A percentile compares a stretch with the other conserved stretches of the same genome.
phyloP scores from a whole-genome alignment of 495 filamentous ascomycete species.

The Aspergillus asperescens region DNA sequence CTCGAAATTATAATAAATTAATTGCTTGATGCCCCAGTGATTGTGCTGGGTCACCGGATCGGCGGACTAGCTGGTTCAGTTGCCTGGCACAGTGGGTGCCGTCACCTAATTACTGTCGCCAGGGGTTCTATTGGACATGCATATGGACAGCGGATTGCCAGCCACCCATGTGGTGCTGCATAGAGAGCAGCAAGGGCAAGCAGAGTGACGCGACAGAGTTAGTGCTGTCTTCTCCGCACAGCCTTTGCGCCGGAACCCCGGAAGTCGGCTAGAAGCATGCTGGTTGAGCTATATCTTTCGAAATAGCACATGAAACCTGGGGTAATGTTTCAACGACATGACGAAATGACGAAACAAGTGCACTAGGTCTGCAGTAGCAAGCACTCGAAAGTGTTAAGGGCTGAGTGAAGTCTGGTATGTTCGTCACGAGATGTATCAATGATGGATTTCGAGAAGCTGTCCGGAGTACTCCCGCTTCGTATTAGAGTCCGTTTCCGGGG shows the following conservation, averaged over 20 bases:
- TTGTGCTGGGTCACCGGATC: not conserved
- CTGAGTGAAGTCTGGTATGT: not conserved
- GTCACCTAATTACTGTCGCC: too few species aligned
- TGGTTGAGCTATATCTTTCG: not conserved
- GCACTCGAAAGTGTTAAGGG: not conserved
- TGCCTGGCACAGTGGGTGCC: too few species aligned
- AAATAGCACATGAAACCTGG: not conserved
- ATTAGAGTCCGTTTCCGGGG: too few species aligned
- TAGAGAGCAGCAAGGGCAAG: not conserved
- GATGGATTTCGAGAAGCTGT: not conserved
- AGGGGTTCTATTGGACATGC: not conserved
- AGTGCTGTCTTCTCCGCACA: constrained; percentile 1
- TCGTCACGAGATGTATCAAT: not conserved
- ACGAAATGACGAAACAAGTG: not conserved
- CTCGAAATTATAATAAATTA: constrained; percentile 7
- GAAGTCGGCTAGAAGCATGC: not conserved
- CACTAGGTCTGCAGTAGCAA: not conserved
- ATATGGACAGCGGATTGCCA: not conserved
- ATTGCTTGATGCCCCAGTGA: not conserved
- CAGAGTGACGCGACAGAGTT: not conserved
- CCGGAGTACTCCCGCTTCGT: not conserved
- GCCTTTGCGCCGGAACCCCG: not conserved
- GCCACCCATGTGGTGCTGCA: constrained; percentile 4
- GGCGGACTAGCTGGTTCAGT: not conserved
- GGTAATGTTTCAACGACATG: not conserved